Base-by-base conservation (phyloP, 1,139 yeast genomes). In the Diutina siamensis region DNA sequence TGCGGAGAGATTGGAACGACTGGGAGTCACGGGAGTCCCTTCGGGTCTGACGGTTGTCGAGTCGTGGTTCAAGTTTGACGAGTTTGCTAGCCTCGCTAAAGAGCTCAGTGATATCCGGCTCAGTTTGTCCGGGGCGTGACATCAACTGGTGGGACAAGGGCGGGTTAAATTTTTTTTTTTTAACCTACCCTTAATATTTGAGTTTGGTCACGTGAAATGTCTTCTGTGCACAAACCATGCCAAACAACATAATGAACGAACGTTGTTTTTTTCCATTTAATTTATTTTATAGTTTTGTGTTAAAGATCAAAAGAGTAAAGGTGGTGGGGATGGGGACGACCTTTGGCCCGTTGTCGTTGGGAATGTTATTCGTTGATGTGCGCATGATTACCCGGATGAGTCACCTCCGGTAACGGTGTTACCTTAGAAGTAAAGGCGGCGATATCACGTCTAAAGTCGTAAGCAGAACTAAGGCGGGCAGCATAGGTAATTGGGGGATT, bases 61-160 rank as follows among this genome's bases (percentile, higher is more conserved):
- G 42, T 12, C 42, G 31, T 15, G 42, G 32, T 17, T 38, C 42
- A 17, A 21, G 31, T 15, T 22, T 38, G 21, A 38, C 42, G 4
- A 38, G 42, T 13, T 22, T 38, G 42, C 32, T n/a, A n/a, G 42
- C 42, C 21, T 38, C 42, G 21, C n/a, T 15, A 20, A 38, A 25
- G 19, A 38, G 42, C 20, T 38, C 42, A 27, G n/a, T 25, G 42
- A 38, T 38, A 15, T 27, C n/a, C 13, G 42, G 42, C 17, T 35
- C 40, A 22, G 32, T 32, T 20, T n/a, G 10, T 12, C 19, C 12
- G 42, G 25, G 32, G 42, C 15, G 31, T 10, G 42, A 25, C 42
- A 38, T 38, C 18, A 12, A 25, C 28, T 36, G 19, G n/a, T n/a
- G 28, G 28, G 28, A 7, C 28, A 25, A 25, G 28, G 28, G 28